These are phyloP conservation scores for Venturia oleaginea DNA, from an alignment of 2,329 filamentous ascomycete genomes.

Conservation along the genomic window DNA sequence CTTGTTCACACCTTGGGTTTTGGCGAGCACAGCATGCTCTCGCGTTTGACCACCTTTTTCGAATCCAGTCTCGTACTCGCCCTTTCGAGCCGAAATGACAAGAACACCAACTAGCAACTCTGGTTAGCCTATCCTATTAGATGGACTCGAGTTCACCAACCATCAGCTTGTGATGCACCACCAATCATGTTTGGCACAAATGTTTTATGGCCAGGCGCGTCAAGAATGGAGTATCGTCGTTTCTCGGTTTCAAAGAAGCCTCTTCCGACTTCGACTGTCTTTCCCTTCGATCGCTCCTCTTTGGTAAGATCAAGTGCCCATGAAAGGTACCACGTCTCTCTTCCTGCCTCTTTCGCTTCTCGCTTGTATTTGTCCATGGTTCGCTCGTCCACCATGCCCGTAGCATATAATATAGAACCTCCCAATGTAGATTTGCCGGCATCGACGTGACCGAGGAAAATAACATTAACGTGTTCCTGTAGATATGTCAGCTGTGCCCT, in stretches of 20 bases:
- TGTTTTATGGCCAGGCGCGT: constrained; percentile 95
- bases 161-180: constrained; percentile 53
- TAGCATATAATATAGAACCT: constrained; percentile 83
- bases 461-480: constrained; percentile 76
- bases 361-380: constrained; percentile 97
- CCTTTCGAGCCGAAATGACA: constrained; percentile 93
- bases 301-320: constrained; percentile 97
- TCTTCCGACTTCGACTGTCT: constrained; percentile 84
- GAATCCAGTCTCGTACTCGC: constrained; percentile 98
- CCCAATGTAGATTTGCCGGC: constrained; percentile 95
- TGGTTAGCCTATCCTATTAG: constrained; percentile 24
- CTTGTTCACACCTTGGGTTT: constrained; percentile 97
- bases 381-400: constrained; percentile 98
- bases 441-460: constrained; percentile 97
- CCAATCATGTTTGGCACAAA: constrained; percentile 99
- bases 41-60: constrained; percentile 93
- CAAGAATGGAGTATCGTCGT: constrained; percentile 89
- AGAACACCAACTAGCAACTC: constrained; percentile 60
- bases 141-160: background rate
- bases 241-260: constrained; percentile 97
- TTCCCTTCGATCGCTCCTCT: constrained; percentile 92
- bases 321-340: constrained; percentile 97
- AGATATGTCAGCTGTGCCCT: background rate
- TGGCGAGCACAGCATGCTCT: constrained; percentile 95
- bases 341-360: constrained; percentile 90